Percentiles rank a stretch among this genome's conserved stretches.
Evolutionary conservation across 805 yeast species (phyloP).

Genomic region (Wickerhamomyces subpelliculosus): DNA sequence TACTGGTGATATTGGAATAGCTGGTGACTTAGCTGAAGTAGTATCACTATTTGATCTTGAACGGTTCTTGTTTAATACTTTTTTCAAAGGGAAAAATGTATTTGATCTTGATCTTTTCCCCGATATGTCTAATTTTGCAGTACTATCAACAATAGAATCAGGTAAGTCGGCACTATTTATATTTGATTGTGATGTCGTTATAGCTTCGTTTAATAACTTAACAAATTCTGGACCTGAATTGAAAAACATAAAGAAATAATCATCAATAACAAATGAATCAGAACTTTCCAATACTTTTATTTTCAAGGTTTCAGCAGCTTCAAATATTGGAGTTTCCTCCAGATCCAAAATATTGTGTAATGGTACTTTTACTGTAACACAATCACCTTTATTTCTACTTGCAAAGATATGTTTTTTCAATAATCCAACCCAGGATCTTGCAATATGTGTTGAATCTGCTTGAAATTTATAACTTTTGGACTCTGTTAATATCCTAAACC

Average conservation of each 20-base stretch:
- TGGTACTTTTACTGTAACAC: conserved; percentile 75
- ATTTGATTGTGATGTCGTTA: conserved; percentile 27
- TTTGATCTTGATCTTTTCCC: conserved; percentile 1
- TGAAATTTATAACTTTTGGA: conserved; percentile 54
- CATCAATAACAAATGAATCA: conserved; percentile 53
- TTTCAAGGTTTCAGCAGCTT: conserved; percentile 48
- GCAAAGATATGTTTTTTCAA: conserved; percentile 75
- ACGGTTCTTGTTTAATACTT: conserved; percentile 1
- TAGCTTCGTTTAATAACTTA: conserved; percentile 30
- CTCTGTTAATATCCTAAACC: conserved; percentile 56
- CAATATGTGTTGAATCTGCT: conserved; percentile 67
- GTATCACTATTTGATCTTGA: neutral
- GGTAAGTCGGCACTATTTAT: neutral
- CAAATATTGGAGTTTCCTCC: conserved; percentile 49
- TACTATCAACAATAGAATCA: conserved; percentile 9
- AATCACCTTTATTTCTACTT: conserved; percentile 59
- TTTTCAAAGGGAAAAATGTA: conserved; percentile 1
- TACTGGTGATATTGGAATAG: neutral
- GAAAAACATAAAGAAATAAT: conserved; percentile 64
- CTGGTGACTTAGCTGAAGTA: neutral
- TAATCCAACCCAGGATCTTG: conserved; percentile 73
- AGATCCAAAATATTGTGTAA: conserved; percentile 56
- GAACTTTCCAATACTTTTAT: conserved; percentile 55
- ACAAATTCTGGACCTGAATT: conserved; percentile 39
- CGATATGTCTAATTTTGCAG: conserved; percentile 2